phyloP scores from a whole-genome alignment of 768 basidiomycete genomes.

The Boletus vermiculosoides region DNA sequence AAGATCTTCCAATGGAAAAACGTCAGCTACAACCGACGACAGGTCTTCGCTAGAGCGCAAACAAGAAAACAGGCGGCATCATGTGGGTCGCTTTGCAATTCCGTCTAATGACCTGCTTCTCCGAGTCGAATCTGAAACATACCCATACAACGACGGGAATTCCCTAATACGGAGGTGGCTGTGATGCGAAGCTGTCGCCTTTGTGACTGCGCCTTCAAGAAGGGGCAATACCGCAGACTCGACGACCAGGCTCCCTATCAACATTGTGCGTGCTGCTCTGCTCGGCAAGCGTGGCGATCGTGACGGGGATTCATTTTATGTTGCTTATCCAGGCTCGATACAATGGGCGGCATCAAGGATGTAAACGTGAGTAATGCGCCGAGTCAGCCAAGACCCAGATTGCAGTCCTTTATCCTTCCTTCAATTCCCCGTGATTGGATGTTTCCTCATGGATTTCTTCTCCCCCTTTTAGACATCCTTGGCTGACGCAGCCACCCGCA shows the following conservation, averaged over 20 bases:
- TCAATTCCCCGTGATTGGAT: conserved; percentile 8
- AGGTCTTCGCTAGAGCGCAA: not conserved
- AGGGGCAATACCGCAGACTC: not conserved
- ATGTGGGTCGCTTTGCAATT: not conserved
- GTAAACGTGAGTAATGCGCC: conserved; percentile 29
- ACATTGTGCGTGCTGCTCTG: conserved; percentile 10
- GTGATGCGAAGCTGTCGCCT: not conserved
- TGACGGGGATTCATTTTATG: not conserved
- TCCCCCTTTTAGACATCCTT: conserved; percentile 28
- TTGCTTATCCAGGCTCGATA: conserved; percentile 7
- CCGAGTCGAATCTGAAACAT: not conserved
- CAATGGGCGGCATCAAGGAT: conserved; percentile 29
- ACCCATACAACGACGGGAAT: not conserved
- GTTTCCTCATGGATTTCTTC: conserved; percentile 12
- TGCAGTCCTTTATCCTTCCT: conserved; percentile 1
- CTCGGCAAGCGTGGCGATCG: not conserved
- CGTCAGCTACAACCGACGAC: not conserved
- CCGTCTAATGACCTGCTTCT: not conserved
- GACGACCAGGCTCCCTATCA: conserved; percentile 1
- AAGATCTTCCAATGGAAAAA: not conserved
- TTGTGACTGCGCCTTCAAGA: not conserved
- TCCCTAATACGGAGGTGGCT: conserved; percentile 13
- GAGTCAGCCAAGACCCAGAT: conserved; percentile 24
- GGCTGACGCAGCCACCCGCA: conserved; percentile 33
- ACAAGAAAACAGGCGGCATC: not conserved